A percentile compares a stretch with the other conserved stretches of the same genome.
Evolutionary conservation across 2,329 filamentous ascomycete genomes (phyloP).

Genomic region (Trichoderma koningii): DNA sequence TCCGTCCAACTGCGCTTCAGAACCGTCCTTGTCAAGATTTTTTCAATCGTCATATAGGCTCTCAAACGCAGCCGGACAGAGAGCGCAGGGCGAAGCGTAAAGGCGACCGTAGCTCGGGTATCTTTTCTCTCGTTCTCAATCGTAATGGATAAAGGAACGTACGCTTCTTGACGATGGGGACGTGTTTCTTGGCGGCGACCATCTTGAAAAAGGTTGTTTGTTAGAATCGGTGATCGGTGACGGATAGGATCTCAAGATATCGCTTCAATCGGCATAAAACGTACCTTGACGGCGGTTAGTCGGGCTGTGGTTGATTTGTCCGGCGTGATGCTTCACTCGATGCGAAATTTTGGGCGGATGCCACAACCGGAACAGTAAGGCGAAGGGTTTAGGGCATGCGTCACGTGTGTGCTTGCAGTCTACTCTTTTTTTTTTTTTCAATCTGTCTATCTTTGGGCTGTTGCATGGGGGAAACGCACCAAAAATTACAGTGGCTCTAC

Average conservation of each 20-base stretch:
- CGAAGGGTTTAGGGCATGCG: constrained; percentile 41
- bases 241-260: neutral
- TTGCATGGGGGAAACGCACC: constrained; percentile 4
- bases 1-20: constrained; percentile 22
- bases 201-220: constrained; percentile 62
- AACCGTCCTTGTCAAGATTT: neutral
- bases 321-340: constrained; percentile 41
- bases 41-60: constrained; percentile 11
- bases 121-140: constrained; percentile 4
- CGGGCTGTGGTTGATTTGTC: constrained; percentile 40
- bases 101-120: constrained; percentile 9
- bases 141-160: constrained; percentile 57
- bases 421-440: neutral
- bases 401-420: constrained; percentile 35
- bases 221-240: constrained; percentile 23
- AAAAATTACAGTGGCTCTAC: neutral
- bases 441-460: neutral
- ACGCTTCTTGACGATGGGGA: constrained; percentile 99
- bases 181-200: constrained; percentile 99
- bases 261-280: constrained; percentile 21
- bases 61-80: constrained; percentile 18
- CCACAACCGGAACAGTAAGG: constrained; percentile 36
- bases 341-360: constrained; percentile 43
- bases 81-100: constrained; percentile 7
- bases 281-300: constrained; percentile 48